These are phyloP conservation scores for Pterocarpus macrocarpus DNA, from an alignment of 306 rosid genomes.

Conservation along the genomic window DNA sequence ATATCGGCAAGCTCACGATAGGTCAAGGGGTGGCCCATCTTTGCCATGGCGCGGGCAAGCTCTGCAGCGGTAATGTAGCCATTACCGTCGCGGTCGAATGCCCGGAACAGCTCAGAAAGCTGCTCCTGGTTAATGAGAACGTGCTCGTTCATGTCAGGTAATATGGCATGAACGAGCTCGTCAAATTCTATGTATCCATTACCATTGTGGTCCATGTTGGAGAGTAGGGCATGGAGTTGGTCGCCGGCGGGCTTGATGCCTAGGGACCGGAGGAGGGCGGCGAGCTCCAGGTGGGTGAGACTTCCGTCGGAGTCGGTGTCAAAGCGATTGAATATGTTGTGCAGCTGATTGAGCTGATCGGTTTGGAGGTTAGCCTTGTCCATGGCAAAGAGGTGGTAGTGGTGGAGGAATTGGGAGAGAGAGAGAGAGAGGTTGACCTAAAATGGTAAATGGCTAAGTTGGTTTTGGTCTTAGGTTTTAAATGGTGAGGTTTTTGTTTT, in stretches of 20 bases:
- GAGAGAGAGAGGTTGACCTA: neutral
- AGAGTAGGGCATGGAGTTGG: constrained; percentile 62
- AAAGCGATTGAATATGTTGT: constrained; percentile 76
- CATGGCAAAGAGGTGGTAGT: constrained; percentile 30
- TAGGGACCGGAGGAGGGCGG: constrained; percentile 87
- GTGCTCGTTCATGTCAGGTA: constrained; percentile 60
- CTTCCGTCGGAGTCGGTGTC: constrained; percentile 94
- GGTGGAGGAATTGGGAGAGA: neutral
- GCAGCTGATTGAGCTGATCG: constrained; percentile 72
- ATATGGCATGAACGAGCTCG: constrained; percentile 66
- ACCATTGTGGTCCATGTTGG: constrained; percentile 79
- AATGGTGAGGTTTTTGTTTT: neutral
- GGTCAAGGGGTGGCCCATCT: constrained; percentile 82
- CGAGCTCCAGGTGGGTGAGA: constrained; percentile 91
- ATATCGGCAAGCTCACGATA: constrained; percentile 71
- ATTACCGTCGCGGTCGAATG: constrained; percentile 88
- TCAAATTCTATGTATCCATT: constrained; percentile 84
- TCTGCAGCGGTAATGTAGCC: constrained; percentile 81
- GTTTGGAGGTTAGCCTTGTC: constrained; percentile 53
- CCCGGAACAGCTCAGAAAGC: constrained; percentile 68
- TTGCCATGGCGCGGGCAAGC: constrained; percentile 88
- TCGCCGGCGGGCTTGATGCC: constrained; percentile 88
- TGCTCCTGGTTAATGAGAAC: constrained; percentile 82
- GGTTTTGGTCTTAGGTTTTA: constrained; percentile 23
- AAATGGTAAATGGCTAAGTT: neutral